Evolutionary conservation across 345 rosid species (phyloP).

Genomic region (Cardamine occulta): DNA sequence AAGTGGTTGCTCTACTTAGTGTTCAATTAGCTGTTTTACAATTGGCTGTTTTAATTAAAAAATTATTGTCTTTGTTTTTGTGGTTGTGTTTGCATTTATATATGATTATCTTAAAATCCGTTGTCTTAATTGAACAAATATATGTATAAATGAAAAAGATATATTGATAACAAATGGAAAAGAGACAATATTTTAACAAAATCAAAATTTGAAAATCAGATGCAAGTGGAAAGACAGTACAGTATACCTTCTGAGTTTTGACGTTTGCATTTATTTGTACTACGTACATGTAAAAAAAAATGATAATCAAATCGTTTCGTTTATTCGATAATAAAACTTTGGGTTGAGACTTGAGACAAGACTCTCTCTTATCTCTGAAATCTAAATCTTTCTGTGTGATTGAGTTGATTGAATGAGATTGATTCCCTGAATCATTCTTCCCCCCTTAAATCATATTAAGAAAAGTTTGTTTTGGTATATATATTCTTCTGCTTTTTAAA

Average conservation of each 20-base stretch:
- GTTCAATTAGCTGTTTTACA: neutral
- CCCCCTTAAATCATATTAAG: constrained; percentile 19
- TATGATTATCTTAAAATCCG: neutral
- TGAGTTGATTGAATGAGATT: constrained; percentile 43
- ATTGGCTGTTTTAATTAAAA: neutral
- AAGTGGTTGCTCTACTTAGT: constrained; percentile 4
- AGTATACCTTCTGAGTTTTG: constrained; percentile 14
- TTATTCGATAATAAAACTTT: constrained; percentile 3
- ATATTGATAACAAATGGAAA: neutral
- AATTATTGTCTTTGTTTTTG: neutral
- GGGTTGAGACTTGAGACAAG: constrained; percentile 35
- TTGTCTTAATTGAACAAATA: neutral
- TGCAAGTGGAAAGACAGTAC: neutral
- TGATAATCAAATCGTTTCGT: constrained; percentile 1
- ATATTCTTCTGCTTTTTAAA: constrained; percentile 26
- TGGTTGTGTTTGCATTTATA: constrained; percentile 16
- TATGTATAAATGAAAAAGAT: neutral
- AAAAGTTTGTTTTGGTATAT: neutral
- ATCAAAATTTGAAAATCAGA: neutral
- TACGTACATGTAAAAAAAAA: neutral
- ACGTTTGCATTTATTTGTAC: constrained; percentile 16
- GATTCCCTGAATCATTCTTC: constrained; percentile 38
- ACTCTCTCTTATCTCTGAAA: constrained; percentile 32
- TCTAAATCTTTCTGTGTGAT: constrained; percentile 1
- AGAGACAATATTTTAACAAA: no score